phyloP scores from a whole-genome alignment of 768 basidiomycete genomes.

The Xerocomellus amylosporus region DNA sequence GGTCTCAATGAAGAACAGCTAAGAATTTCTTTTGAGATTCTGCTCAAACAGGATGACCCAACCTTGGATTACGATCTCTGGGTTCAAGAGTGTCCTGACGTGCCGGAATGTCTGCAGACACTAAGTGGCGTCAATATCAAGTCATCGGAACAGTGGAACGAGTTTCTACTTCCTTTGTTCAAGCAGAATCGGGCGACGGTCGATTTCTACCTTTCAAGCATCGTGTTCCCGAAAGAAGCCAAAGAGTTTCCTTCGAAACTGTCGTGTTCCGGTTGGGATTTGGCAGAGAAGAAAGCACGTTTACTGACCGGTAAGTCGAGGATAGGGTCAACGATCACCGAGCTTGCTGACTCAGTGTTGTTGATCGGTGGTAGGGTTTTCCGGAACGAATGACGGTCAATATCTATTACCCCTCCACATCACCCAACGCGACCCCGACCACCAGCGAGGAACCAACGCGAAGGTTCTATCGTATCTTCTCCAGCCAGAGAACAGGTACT shows the following conservation, averaged over 20 bases:
- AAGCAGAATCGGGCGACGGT: conserved; percentile 28
- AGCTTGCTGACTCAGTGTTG: neutral
- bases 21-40: conserved; percentile 25
- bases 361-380: conserved; percentile 28
- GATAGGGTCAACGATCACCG: neutral
- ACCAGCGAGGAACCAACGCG: conserved; percentile 46
- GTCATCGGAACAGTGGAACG: conserved; percentile 27
- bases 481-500: conserved; percentile 20
- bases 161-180: conserved; percentile 25
- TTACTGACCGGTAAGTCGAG: conserved; percentile 15
- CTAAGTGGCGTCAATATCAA: conserved; percentile 26
- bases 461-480: conserved; percentile 33
- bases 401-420: conserved; percentile 40
- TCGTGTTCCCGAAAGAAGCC: conserved; percentile 38
- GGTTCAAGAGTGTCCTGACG: conserved; percentile 18
- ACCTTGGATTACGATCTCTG: conserved; percentile 31
- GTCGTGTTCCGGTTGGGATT: conserved; percentile 38
- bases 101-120: conserved; percentile 20
- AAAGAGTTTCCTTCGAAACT: conserved; percentile 37
- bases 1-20: conserved; percentile 35
- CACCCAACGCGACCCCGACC: conserved; percentile 25
- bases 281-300: conserved; percentile 27
- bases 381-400: conserved; percentile 40
- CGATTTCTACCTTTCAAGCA: conserved; percentile 36
- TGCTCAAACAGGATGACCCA: conserved; percentile 33